These are phyloP conservation scores for Lithocarpus polystachyus DNA, from an alignment of 306 rosid genomes.

Conservation along the genomic window DNA sequence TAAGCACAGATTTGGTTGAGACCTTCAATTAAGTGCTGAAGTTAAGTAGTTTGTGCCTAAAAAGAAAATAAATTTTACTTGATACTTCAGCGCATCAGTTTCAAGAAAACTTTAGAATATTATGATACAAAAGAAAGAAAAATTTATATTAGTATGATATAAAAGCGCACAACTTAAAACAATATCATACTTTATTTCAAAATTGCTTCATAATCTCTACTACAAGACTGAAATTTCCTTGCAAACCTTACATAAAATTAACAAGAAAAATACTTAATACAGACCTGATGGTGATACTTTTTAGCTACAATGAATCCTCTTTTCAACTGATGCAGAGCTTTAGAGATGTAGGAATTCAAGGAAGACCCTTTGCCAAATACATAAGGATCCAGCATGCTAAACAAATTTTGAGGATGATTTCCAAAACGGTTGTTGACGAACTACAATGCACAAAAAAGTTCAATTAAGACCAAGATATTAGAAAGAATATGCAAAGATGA, in stretches of 20 bases:
- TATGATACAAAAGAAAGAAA: background rate
- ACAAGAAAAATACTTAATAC: constrained; percentile 16
- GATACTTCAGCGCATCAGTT: background rate
- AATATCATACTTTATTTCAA: background rate
- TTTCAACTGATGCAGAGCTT: constrained; percentile 47
- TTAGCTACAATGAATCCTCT: constrained; percentile 36
- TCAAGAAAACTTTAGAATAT: background rate
- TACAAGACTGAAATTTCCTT: constrained; percentile 6
- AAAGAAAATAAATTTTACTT: background rate
- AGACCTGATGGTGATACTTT: constrained; percentile 80
- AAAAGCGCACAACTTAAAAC: background rate
- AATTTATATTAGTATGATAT: background rate
- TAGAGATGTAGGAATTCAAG: constrained; percentile 39
- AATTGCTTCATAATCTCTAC: constrained; percentile 13
- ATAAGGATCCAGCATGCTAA: constrained; percentile 34
- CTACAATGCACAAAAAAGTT: constrained; percentile 33
- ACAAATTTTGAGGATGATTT: constrained; percentile 27
- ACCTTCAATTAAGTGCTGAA: background rate
- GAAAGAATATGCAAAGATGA: constrained; percentile 5
- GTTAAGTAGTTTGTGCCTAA: background rate
- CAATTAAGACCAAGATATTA: constrained; percentile 1
- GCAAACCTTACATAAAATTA: background rate
- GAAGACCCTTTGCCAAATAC: constrained; percentile 30
- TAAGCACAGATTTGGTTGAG: background rate
- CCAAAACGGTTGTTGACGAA: constrained; percentile 39